phyloP scores from a whole-genome alignment of 2,329 filamentous ascomycete genomes.

The Fusarium brevicatenulatum region DNA sequence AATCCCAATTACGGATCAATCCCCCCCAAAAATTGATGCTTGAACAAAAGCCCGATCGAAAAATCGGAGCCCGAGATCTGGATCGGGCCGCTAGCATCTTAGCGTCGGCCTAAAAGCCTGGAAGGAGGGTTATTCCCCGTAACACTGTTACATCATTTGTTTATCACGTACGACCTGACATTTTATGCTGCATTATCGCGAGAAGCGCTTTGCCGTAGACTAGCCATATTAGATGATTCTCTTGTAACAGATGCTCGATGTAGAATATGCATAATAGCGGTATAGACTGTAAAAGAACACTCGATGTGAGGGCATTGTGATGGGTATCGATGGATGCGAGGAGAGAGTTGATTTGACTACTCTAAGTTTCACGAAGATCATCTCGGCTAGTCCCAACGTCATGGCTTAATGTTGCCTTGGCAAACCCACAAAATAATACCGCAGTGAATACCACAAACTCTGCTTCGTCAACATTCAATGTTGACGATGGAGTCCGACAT shows the following conservation, averaged over 20 bases:
- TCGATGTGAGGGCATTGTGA: too few relatives aligned
- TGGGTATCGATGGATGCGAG: too few relatives aligned
- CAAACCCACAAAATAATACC: constrained; percentile 15
- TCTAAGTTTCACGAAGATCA: not conserved
- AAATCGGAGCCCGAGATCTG: constrained; percentile 5
- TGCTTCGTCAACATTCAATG: not conserved
- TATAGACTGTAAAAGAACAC: not conserved
- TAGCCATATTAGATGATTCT: not conserved
- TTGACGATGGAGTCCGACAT: constrained; percentile 25
- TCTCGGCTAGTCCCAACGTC: constrained; percentile 5
- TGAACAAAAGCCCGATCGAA: not conserved
- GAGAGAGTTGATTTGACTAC: not conserved
- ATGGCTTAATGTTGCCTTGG: not conserved
- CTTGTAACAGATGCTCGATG: fast-evolving
- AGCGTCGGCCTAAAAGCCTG: not conserved
- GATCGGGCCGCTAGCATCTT: constrained; percentile 15
- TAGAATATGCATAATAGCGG: not conserved
- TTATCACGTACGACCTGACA: not conserved
- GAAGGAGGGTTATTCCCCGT: not conserved
- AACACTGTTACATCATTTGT: not conserved
- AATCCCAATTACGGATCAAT: not conserved
- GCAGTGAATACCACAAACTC: not conserved
- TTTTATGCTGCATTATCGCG: not conserved
- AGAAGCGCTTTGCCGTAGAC: not conserved
- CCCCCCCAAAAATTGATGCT: not conserved